Evolutionary conservation across 2,329 filamentous ascomycete genomes (phyloP), one percentile per base, ranked within the genome.

Genomic region (Macrophomina phaseolina): DNA sequence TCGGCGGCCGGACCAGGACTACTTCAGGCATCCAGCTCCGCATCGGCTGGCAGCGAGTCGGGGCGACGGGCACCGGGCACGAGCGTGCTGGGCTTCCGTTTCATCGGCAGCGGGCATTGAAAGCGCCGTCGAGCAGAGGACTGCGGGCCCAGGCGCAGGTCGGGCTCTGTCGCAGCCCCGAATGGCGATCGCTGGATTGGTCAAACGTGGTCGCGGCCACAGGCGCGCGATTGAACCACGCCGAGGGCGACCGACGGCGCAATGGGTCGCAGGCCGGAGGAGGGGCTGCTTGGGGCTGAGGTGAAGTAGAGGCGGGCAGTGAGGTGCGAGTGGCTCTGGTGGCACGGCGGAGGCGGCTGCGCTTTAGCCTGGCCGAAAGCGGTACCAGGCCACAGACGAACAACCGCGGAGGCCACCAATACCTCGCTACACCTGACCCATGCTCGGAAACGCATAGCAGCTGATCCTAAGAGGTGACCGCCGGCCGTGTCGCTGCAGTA

Each of bases 71-170:
- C 30, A 40, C 9, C 18, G 58, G 32, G 52, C 32, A 55, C n/a
- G 52, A 12, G 16, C 34, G 34, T 14, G 11, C 14, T 30, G 11
- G 28, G 34, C 32, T 6, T 1, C 12, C 45, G 58, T 62, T 62
- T 62, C 58, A 62, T 62, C 58, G 58, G 36, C 58, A 16, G 45
- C 58, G 58, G 58, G 58, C 58, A 62, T 62, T 62, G 30, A 62
- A 48, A 51, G 30, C 3, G 6, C 5, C 14, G n/a, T 14, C 36
- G 56, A 18, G 56, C 34, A 34, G 16, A 5, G 30, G 23, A 23
- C 23, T 23, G 32, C 16, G 34, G 56, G 36, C 36, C 40, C 53
- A 58, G 53, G 53, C 36, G 16, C 36, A 5, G 4, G 36, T 34
- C 28, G n/a, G 56, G 38, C n/a, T 18, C 14, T 34, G 34, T 8